These are phyloP conservation scores for Microbotryum scabiosae DNA, from an alignment of 1,284 basidiomycete genomes.

Conservation along the genomic window DNA sequence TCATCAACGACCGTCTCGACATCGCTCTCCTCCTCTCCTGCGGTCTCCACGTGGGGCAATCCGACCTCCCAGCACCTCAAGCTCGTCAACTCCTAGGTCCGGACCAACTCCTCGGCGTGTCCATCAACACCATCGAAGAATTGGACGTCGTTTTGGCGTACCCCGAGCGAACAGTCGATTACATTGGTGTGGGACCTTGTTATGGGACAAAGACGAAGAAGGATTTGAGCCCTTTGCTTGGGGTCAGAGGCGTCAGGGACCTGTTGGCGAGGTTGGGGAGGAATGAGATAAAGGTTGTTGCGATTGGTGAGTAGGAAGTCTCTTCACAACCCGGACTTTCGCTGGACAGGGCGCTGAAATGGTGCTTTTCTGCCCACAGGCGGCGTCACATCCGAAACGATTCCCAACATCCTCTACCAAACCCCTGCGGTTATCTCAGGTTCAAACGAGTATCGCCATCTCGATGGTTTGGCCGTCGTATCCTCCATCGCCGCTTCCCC, in stretches of 20 bases:
- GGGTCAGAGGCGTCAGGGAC: conserved; percentile 45
- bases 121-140: conserved; percentile 62
- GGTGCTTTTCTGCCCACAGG: conserved; percentile 45
- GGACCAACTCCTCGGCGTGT: conserved; percentile 69
- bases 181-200: conserved; percentile 67
- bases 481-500: conserved; percentile 71
- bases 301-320: conserved; percentile 56
- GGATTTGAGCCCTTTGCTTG: conserved; percentile 30
- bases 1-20: conserved; percentile 89
- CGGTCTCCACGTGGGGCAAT: conserved; percentile 86
- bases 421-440: conserved; percentile 17
- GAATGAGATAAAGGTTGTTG: conserved; percentile 60
- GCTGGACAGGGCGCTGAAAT: no score
- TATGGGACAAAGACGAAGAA: conserved; percentile 41
- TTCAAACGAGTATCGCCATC: conserved; percentile 32
- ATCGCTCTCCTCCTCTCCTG: conserved; percentile 68
- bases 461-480: conserved; percentile 83
- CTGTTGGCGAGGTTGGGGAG: conserved; percentile 58
- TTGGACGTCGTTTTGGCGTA: conserved; percentile 47
- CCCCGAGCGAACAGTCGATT: conserved; percentile 54
- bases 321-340: neutral
- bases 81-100: conserved; percentile 64
- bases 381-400: conserved; percentile 70
- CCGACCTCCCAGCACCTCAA: conserved; percentile 66
- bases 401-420: conserved; percentile 48